A percentile compares a stretch with the other conserved stretches of the same genome.
Evolutionary conservation across 805 yeast species (phyloP).

Genomic region (Nakazawaea siamensis): DNA sequence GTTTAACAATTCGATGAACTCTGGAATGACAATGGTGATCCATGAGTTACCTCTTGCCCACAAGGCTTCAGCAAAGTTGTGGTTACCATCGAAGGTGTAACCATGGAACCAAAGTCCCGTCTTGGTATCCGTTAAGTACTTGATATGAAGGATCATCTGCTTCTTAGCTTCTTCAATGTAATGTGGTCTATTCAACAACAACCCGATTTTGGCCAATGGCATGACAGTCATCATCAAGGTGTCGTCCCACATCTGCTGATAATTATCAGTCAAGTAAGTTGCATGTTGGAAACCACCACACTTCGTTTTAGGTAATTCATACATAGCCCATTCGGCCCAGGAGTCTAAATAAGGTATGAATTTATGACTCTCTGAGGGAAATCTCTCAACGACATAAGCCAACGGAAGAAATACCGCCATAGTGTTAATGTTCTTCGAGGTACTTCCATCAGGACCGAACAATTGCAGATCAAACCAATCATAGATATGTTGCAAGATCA

Average conservation of each 20-base stretch:
- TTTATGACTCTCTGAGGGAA: constrained; percentile 11
- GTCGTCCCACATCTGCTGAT: constrained; percentile 24
- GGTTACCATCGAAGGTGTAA: constrained; percentile 22
- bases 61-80: constrained; percentile 20
- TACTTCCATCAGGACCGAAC: constrained; percentile 22
- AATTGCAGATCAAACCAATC: constrained; percentile 22
- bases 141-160: constrained; percentile 24
- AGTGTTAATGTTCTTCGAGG: constrained; percentile 26
- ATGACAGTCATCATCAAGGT: constrained; percentile 30
- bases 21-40: constrained; percentile 29
- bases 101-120: constrained; percentile 28
- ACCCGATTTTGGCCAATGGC: constrained; percentile 26
- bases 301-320: constrained; percentile 21
- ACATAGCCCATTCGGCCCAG: constrained; percentile 28
- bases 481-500: constrained; percentile 17
- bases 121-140: constrained; percentile 22
- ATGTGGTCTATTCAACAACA: constrained; percentile 20
- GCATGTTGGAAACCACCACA: constrained; percentile 28
- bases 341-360: constrained; percentile 23
- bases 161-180: constrained; percentile 26
- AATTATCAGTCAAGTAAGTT: constrained; percentile 22
- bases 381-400: constrained; percentile 22
- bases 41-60: constrained; percentile 31
- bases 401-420: constrained; percentile 27
- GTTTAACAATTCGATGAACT: constrained; percentile 23